phyloP scores from a whole-genome alignment of 805 yeast species.

The Saturnispora saitoi region DNA sequence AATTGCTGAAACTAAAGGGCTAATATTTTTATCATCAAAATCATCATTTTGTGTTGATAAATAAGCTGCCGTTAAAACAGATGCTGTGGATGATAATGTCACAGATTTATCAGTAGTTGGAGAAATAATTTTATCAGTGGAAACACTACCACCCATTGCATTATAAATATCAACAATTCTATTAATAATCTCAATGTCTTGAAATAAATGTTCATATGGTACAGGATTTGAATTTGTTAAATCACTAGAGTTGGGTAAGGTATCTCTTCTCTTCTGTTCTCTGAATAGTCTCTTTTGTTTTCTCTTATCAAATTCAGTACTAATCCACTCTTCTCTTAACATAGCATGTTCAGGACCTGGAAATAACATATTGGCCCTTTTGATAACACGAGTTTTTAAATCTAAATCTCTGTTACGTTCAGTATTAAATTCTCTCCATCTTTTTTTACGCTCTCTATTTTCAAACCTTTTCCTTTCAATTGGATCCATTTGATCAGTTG shows the following conservation, averaged over 20 bases:
- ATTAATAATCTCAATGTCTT: conserved; percentile 6
- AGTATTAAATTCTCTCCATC: conserved; percentile 75
- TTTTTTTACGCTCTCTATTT: conserved; percentile 70
- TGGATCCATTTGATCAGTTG: conserved; percentile 25
- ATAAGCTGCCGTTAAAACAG: conserved; percentile 21
- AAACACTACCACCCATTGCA: conserved; percentile 29
- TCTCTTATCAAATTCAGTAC: conserved; percentile 59
- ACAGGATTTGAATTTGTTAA: conserved; percentile 8
- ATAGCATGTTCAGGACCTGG: conserved; percentile 51
- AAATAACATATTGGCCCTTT: conserved; percentile 59
- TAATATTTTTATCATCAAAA: conserved; percentile 14
- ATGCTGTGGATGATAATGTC: conserved; percentile 21
- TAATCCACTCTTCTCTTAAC: conserved; percentile 59
- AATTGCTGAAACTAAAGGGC: conserved; percentile 23
- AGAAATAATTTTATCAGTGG: conserved; percentile 8
- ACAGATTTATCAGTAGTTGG: conserved; percentile 18
- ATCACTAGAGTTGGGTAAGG: conserved; percentile 6
- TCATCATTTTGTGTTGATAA: conserved; percentile 10
- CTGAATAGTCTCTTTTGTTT: conserved; percentile 50
- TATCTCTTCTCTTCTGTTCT: conserved; percentile 27
- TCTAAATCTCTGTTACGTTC: conserved; percentile 85
- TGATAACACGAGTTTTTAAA: conserved; percentile 65
- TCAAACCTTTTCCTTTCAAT: conserved; percentile 55
- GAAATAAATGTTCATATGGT: conserved; percentile 6
- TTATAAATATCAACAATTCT: conserved; percentile 22